Evolutionary conservation across 345 rosid genomes (phyloP).

Genomic region (Diplotaxis tenuifolia): DNA sequence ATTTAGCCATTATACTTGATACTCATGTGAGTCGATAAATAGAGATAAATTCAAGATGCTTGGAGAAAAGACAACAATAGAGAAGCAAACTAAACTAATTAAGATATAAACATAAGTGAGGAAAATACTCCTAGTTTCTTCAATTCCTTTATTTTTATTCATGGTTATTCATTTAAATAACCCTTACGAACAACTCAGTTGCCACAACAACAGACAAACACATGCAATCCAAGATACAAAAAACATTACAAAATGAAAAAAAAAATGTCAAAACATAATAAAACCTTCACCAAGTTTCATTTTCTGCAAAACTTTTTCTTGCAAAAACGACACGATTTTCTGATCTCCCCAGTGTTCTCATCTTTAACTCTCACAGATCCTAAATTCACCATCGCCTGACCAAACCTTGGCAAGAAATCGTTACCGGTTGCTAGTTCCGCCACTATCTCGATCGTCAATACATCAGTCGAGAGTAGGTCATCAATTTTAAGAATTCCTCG

Average conservation of each 20-base stretch:
- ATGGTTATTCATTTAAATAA: neutral
- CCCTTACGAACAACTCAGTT: neutral
- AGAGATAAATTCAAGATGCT: neutral
- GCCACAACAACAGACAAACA: neutral
- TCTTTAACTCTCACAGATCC: slow-evolving; percentile 39
- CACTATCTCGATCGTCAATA: slow-evolving; percentile 36
- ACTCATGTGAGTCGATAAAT: neutral
- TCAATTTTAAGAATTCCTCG: slow-evolving; percentile 57
- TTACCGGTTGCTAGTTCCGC: slow-evolving; percentile 25
- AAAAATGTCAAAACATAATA: neutral
- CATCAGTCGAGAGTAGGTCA: slow-evolving; percentile 45
- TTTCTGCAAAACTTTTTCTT: neutral
- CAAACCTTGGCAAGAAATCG: slow-evolving; percentile 45
- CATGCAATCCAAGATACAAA: neutral
- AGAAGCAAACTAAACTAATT: neutral
- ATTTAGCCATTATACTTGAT: too few species aligned
- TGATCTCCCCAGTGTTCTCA: slow-evolving; percentile 42
- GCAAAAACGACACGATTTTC: slow-evolving; percentile 48
- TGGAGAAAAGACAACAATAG: neutral
- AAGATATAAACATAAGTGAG: too few species aligned
- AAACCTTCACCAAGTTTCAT: neutral
- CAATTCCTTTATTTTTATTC: neutral
- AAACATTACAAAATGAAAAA: neutral
- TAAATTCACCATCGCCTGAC: slow-evolving; percentile 55
- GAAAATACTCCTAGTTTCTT: too few species aligned